These are phyloP conservation scores for Sisymbrium altissimum DNA, from an alignment of 345 rosid genomes.

Conservation along the genomic window DNA sequence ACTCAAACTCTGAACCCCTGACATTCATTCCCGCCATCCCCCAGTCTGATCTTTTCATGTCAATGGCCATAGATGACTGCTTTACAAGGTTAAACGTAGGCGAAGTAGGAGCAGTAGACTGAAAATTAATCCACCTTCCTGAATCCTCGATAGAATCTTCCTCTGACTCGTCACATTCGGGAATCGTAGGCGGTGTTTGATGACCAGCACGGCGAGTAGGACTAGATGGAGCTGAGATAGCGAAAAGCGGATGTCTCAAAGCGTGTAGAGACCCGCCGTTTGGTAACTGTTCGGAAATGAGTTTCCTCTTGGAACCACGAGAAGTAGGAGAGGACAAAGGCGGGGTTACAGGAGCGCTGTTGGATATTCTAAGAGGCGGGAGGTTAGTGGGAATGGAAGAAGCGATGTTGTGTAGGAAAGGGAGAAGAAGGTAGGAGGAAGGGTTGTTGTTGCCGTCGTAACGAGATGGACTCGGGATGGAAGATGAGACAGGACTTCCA, in stretches of 20 bases:
- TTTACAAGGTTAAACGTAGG: constrained; percentile 69
- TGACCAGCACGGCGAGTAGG: constrained; percentile 72
- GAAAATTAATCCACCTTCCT: constrained; percentile 80
- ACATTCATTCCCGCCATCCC: constrained; percentile 44
- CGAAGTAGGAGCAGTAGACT: constrained; percentile 63
- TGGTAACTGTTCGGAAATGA: constrained; percentile 58
- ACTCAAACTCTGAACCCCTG: constrained; percentile 75
- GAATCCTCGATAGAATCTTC: constrained; percentile 76
- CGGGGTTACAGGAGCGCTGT: constrained; percentile 97
- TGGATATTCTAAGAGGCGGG: constrained; percentile 86
- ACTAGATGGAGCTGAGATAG: constrained; percentile 89
- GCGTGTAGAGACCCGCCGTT: constrained; percentile 39
- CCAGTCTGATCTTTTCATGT: constrained; percentile 40
- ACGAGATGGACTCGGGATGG: constrained; percentile 81
- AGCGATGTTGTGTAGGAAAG: constrained; percentile 65
- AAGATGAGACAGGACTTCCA: constrained; percentile 78
- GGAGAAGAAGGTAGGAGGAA: constrained; percentile 60
- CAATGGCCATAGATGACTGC: constrained; percentile 36
- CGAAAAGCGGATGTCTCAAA: constrained; percentile 49
- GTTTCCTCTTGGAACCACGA: constrained; percentile 59
- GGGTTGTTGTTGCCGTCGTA: constrained; percentile 46
- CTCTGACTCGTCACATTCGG: constrained; percentile 92
- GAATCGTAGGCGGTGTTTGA: constrained; percentile 76
- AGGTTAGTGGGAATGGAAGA: constrained; percentile 57
- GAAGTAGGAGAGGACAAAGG: constrained; percentile 91